phyloP scores from a whole-genome alignment of 129 eudicot species.

The Glebionis coronaria region DNA sequence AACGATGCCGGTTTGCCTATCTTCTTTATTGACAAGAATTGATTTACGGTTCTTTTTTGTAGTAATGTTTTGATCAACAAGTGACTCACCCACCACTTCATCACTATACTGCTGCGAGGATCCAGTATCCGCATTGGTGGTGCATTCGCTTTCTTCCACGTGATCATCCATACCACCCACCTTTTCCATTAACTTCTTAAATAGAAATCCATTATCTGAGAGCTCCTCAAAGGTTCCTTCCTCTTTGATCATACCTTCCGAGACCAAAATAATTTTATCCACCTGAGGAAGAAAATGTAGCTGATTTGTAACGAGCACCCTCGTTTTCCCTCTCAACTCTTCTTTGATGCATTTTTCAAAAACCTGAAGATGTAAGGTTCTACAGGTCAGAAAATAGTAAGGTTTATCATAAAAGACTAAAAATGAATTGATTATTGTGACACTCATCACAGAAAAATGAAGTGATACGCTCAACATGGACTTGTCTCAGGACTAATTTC shows the following conservation, averaged over 20 bases:
- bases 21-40: conserved; percentile 86
- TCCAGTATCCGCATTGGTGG: conserved; percentile 21
- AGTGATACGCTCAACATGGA: neutral
- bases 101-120: conserved; percentile 41
- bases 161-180: conserved; percentile 94
- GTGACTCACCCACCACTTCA: conserved; percentile 35
- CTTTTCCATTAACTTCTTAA: conserved; percentile 82
- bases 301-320: conserved; percentile 95
- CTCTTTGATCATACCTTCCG: conserved; percentile 84
- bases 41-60: conserved; percentile 57
- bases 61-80: conserved; percentile 29
- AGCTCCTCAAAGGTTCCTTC: conserved; percentile 91
- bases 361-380: conserved; percentile 43
- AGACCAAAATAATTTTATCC: conserved; percentile 74
- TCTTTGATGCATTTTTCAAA: conserved; percentile 84
- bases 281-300: conserved; percentile 93
- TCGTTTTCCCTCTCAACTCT: conserved; percentile 73
- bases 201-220: conserved; percentile 57
- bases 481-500: too few relatives aligned
- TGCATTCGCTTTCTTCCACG: conserved; percentile 42
- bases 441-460: conserved; percentile 11
- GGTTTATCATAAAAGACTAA: neutral
- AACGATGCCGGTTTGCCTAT: conserved; percentile 91
- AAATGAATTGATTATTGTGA: neutral
- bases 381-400: neutral